Conservation (phyloP, 2,329 filamentous ascomycete species). For the Microascus cirrosus region DNA sequence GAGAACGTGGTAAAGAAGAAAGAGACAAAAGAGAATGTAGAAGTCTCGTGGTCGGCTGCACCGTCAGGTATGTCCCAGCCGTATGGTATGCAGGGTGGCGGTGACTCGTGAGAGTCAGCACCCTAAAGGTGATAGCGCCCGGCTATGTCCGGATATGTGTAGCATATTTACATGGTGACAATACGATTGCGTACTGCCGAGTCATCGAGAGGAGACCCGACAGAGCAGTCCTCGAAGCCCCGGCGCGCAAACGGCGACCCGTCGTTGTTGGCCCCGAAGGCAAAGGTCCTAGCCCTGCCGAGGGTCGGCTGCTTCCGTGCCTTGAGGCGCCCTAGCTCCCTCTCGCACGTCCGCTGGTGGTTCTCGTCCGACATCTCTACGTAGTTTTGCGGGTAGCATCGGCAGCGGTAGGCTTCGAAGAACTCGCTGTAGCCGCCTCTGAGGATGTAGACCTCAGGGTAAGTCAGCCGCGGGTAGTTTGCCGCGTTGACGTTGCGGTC, state of each 20-base stretch:
- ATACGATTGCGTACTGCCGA: neutral
- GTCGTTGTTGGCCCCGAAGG: constrained; percentile 50
- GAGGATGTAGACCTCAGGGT: constrained; percentile 93
- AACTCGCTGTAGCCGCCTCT: constrained; percentile 95
- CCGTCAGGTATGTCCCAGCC: too few species aligned
- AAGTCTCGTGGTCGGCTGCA: neutral
- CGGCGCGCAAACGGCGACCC: constrained; percentile 1
- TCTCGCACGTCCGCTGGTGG: constrained; percentile 86
- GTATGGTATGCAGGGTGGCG: too few species aligned
- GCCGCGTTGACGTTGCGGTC: constrained; percentile 81
- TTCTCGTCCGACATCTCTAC: constrained; percentile 92
- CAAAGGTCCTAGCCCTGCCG: constrained; percentile 82
- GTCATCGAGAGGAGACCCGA: neutral
- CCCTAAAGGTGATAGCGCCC: neutral
- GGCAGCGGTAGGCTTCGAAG: constrained; percentile 64
- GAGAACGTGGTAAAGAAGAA: neutral
- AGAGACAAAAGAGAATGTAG: neutral
- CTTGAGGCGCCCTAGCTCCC: constrained; percentile 86
- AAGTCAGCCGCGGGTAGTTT: constrained; percentile 79
- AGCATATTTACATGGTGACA: neutral
- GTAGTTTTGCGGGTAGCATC: constrained; percentile 91
- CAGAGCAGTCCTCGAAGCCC: constrained; percentile 2
- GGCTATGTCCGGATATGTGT: neutral
- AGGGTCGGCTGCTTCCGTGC: constrained; percentile 63
- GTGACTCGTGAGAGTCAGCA: too few species aligned